Conservation (phyloP, 495 filamentous ascomycete species). For the Aspergillus sclerotiicarbonarius region DNA sequence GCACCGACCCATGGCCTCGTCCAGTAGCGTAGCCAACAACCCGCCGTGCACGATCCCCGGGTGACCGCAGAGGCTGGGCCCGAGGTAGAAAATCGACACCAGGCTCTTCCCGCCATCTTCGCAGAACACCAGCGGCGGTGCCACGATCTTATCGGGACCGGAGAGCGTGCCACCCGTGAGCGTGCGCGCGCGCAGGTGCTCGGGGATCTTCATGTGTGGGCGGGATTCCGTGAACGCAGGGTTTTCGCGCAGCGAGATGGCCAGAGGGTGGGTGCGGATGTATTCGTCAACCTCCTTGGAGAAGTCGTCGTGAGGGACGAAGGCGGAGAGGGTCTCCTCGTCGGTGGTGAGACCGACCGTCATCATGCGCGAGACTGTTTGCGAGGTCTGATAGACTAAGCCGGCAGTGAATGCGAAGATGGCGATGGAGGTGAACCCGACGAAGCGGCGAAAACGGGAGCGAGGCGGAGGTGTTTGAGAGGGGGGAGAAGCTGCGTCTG, state of each 20-base stretch:
- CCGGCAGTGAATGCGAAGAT: conserved; percentile 37
- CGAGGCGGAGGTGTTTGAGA: conserved; percentile 7
- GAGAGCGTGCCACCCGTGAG: conserved; percentile 79
- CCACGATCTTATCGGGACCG: conserved; percentile 72
- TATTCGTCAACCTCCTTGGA: conserved; percentile 64
- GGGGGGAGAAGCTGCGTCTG: background rate
- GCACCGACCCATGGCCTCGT: conserved; percentile 87
- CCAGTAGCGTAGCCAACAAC: conserved; percentile 83
- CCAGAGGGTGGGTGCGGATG: conserved; percentile 74
- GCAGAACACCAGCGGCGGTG: conserved; percentile 77
- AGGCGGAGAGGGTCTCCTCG: conserved; percentile 69
- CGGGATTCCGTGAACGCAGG: conserved; percentile 71
- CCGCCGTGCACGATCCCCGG: conserved; percentile 91
- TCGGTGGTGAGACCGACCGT: conserved; percentile 56
- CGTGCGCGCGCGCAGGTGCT: conserved; percentile 61
- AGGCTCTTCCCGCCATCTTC: conserved; percentile 68
- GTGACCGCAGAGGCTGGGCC: conserved; percentile 82
- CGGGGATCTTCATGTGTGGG: conserved; percentile 83
- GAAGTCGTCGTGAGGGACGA: conserved; percentile 57
- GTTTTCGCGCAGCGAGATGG: conserved; percentile 61
- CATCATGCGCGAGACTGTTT: conserved; percentile 39
- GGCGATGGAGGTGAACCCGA: conserved; percentile 41
- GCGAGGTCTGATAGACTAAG: conserved; percentile 24
- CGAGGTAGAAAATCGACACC: conserved; percentile 76
- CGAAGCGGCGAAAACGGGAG: conserved; percentile 36